Evolutionary conservation across 2,329 filamentous ascomycete genomes (phyloP), one percentile per base, ranked within the genome.

Genomic region (Trichophyton schoenleinii): DNA sequence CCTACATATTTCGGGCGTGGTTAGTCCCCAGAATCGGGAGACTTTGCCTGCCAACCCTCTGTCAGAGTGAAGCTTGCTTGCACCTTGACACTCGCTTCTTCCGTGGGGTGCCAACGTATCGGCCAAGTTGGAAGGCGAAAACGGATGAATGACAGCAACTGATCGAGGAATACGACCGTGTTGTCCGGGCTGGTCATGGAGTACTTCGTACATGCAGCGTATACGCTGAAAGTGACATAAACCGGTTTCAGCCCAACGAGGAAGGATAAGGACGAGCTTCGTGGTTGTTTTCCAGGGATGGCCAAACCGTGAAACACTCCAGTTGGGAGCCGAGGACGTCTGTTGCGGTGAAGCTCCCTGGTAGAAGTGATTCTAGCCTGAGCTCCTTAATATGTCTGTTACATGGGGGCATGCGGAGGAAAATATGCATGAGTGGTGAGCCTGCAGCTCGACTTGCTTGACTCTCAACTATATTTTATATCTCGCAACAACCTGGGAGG

Each of bases 361-460:
- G 9, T 31, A 25, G 49, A 13, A n/a, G 28, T 53, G 49, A 31
- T 53, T 53, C 49, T 53, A 53, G 49, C 22, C 49, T 53, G 22
- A 18, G 15, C 49, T 53, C 49, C 49, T 53, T 53, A 53, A 53
- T 53, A 28, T 53, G 49, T 31, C 22, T 53, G 49, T 53, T 53
- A 53, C 49, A 31, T 53, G 28, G 28, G 28, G 9, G 3, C 49
- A 31, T 53, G 49, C 49, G n/a, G 4, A 44, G 6, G 3, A 34
- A 31, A 53, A 15, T 53, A 53, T 44, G 49, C 22, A 11, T 31
- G 49, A 25, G 49, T 31, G 22, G 49, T 31, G 49, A 31, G 28
- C 8, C 8, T 53, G 49, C 49, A 53, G 49, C 49, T 20, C 20
- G 31, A 25, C 49, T 34, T 53, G 22, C 22, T 31, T 34, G 11